Percentiles rank a stretch among this genome's conserved stretches.
Conservation (phyloP, 441 rosid species). For the Adansonia madagascariensis region DNA sequence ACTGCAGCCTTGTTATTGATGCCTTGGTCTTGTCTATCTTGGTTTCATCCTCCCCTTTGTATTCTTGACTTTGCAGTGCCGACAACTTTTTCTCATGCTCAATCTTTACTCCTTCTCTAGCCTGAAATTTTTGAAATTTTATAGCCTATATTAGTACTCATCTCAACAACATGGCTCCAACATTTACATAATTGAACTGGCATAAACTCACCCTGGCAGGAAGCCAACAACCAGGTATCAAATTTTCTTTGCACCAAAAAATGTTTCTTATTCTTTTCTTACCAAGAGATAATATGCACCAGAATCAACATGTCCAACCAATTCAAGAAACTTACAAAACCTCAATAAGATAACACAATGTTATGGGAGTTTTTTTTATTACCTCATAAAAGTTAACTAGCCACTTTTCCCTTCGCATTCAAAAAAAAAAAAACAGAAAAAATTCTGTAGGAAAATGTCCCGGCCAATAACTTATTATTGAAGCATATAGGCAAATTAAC, state of each 20-base stretch:
- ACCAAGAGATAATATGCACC: constrained; percentile 1
- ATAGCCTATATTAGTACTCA: constrained; percentile 20
- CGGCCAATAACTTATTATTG: not conserved
- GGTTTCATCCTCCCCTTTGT: constrained; percentile 76
- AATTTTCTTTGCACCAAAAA: constrained; percentile 8
- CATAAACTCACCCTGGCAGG: not conserved
- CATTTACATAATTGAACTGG: not conserved
- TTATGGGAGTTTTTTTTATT: not conserved
- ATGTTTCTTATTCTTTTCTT: constrained; percentile 3
- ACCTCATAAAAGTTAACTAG: not conserved
- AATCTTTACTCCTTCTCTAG: constrained; percentile 85
- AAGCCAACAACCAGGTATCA: not conserved
- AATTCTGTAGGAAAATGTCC: not conserved
- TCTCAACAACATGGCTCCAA: not conserved
- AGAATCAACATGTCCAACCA: constrained; percentile 7
- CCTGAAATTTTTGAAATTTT: constrained; percentile 43
- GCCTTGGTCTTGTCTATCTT: constrained; percentile 88
- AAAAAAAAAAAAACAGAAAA: not conserved
- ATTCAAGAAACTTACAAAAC: constrained; percentile 10
- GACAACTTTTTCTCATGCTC: constrained; percentile 83
- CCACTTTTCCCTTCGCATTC: not conserved
- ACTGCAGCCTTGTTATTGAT: constrained; percentile 67
- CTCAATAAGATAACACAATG: not conserved
- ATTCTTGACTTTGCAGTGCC: constrained; percentile 83
- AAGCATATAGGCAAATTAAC: not conserved